Evolutionary conservation across 257 asterid species (phyloP).

Genomic region (Solanum pinnatisectum): DNA sequence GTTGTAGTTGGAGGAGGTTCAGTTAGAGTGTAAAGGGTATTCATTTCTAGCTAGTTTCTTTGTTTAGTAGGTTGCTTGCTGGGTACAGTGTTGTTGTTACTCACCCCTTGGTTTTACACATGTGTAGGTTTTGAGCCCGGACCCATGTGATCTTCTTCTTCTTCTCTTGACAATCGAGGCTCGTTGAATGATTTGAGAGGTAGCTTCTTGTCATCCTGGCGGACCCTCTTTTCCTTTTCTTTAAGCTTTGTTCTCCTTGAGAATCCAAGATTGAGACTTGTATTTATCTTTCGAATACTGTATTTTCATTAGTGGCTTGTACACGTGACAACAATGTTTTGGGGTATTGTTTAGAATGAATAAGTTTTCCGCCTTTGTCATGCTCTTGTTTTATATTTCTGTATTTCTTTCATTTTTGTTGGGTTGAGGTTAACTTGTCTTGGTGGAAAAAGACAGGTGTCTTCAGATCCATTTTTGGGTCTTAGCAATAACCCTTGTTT

Average conservation of each 20-base stretch:
- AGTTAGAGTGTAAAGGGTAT: background rate
- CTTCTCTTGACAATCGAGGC: background rate
- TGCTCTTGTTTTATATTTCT: background rate
- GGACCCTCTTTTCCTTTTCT: background rate
- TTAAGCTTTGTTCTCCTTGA: background rate
- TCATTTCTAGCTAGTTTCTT: background rate
- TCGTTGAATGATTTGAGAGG: background rate
- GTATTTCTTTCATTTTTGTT: no score
- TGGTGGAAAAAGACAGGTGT: no score
- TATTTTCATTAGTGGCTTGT: no score
- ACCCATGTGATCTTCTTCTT: background rate
- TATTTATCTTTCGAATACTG: no score
- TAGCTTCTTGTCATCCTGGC: background rate
- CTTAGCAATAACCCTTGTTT: background rate
- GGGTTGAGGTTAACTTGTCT: background rate
- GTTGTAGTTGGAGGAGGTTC: background rate
- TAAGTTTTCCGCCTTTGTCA: background rate
- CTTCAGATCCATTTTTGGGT: no score
- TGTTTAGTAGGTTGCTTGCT: background rate
- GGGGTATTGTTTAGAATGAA: background rate
- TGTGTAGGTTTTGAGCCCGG: background rate
- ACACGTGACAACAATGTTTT: background rate
- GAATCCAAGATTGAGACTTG: background rate
- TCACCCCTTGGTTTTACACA: background rate
- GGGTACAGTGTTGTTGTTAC: background rate